Conservation (phyloP, 176 grass and related monocot species). For the Rhynchospora tenuis region DNA sequence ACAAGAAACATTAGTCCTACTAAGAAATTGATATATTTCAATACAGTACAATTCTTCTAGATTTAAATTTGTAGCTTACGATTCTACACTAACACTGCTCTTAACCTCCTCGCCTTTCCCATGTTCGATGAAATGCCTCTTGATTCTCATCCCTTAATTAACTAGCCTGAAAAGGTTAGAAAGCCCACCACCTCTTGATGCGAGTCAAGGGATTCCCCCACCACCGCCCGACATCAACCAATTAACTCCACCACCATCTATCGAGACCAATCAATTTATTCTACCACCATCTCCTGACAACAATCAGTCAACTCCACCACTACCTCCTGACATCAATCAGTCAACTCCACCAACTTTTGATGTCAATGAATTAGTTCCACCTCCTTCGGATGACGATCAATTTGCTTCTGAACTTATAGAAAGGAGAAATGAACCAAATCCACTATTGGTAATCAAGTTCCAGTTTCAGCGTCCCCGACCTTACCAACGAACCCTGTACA, state of each 20-base stretch:
- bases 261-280: background rate
- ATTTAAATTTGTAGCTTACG: background rate
- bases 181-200: background rate
- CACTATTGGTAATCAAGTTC: too few relatives aligned
- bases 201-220: background rate
- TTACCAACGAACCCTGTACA: background rate
- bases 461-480: background rate
- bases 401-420: too few relatives aligned
- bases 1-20: too few relatives aligned
- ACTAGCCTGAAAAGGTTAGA: background rate
- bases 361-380: too few relatives aligned
- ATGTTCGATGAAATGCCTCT: conserved; percentile 11
- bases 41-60: background rate
- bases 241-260: background rate
- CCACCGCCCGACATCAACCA: background rate
- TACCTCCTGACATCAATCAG: too few relatives aligned
- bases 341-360: too few relatives aligned
- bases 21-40: too few relatives aligned
- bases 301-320: too few relatives aligned
- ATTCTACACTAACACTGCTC: background rate
- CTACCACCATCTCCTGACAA: too few relatives aligned
- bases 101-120: background rate
- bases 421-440: too few relatives aligned
- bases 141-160: background rate
- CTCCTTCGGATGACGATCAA: too few relatives aligned